Conservation (phyloP, 192 early-diverging fungal genomes). For the Coemansia sp. region DNA sequence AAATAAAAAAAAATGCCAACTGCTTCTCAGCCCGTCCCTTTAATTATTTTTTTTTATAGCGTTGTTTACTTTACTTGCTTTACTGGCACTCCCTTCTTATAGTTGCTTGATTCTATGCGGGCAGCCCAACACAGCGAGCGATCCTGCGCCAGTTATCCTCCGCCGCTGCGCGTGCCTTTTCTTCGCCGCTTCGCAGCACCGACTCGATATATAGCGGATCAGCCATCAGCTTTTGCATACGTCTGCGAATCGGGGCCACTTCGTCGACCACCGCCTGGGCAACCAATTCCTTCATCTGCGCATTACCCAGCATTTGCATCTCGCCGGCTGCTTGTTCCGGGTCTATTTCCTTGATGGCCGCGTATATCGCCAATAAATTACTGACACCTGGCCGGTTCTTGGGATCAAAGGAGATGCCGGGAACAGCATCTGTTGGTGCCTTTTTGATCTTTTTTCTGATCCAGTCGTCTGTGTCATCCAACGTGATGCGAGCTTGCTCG, state of each 20-base stretch:
- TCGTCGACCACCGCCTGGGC: constrained; percentile 64
- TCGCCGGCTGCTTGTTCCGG: constrained; percentile 51
- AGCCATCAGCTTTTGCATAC: constrained; percentile 58
- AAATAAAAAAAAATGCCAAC: too few relatives aligned
- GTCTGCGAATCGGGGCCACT: constrained; percentile 68
- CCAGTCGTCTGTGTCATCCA: constrained; percentile 67
- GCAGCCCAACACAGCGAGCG: constrained; percentile 32
- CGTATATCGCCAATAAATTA: constrained; percentile 81
- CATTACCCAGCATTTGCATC: constrained; percentile 56
- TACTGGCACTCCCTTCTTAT: neutral
- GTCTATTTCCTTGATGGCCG: constrained; percentile 50
- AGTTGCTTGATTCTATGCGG: neutral
- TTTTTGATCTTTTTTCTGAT: constrained; percentile 71
- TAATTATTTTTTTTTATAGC: too few relatives aligned
- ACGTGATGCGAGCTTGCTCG: constrained; percentile 72
- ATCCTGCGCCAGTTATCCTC: constrained; percentile 53
- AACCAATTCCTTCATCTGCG: constrained; percentile 74
- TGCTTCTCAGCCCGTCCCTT: too few relatives aligned
- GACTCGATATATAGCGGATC: constrained; percentile 66
- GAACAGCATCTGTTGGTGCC: constrained; percentile 69
- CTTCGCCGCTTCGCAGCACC: constrained; percentile 68
- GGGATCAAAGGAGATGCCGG: constrained; percentile 74
- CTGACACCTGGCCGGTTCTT: constrained; percentile 74
- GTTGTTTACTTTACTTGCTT: neutral
- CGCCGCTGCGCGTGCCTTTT: constrained; percentile 64